Evolutionary conservation across 768 basidiomycete species (phyloP).

Genomic region (Phanerochaete carnosa): DNA sequence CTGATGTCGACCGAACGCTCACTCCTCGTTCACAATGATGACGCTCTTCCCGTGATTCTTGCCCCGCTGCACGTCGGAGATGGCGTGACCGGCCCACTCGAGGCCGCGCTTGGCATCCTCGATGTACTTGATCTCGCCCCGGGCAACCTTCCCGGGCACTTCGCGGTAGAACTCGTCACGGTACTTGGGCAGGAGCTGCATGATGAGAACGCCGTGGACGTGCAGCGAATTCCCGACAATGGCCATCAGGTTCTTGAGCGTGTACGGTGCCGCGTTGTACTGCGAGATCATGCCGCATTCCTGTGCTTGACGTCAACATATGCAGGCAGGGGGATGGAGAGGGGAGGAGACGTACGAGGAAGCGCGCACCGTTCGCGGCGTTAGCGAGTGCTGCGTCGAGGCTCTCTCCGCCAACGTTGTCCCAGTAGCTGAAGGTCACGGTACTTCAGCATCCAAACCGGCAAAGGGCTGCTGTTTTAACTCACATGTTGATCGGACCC

Average conservation of each 20-base stretch:
- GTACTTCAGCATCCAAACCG: background rate
- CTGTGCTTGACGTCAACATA: too few relatives aligned
- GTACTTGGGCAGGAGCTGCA: constrained; percentile 21
- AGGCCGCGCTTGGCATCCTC: constrained; percentile 32
- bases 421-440: constrained; percentile 27
- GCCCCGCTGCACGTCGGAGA: constrained; percentile 32
- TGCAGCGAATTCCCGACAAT: constrained; percentile 26
- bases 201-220: constrained; percentile 30
- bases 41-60: constrained; percentile 34
- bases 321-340: background rate
- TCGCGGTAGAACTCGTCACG: constrained; percentile 27
- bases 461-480: background rate
- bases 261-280: constrained; percentile 19
- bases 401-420: constrained; percentile 26
- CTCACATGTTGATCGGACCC: constrained; percentile 54
- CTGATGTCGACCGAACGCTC: too few relatives aligned
- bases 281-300: constrained; percentile 29
- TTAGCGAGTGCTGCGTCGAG: constrained; percentile 24
- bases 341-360: constrained; percentile 18
- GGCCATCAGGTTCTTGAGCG: constrained; percentile 22
- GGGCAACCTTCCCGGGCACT: constrained; percentile 25
- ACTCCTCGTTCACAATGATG: constrained; percentile 28
- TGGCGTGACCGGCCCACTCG: constrained; percentile 30
- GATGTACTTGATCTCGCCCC: constrained; percentile 33
- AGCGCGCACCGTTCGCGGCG: constrained; percentile 15